Evolutionary conservation across 2,329 filamentous ascomycete genomes (phyloP), one percentile per base, ranked within the genome.

Genomic region (Grosmannia huntii): DNA sequence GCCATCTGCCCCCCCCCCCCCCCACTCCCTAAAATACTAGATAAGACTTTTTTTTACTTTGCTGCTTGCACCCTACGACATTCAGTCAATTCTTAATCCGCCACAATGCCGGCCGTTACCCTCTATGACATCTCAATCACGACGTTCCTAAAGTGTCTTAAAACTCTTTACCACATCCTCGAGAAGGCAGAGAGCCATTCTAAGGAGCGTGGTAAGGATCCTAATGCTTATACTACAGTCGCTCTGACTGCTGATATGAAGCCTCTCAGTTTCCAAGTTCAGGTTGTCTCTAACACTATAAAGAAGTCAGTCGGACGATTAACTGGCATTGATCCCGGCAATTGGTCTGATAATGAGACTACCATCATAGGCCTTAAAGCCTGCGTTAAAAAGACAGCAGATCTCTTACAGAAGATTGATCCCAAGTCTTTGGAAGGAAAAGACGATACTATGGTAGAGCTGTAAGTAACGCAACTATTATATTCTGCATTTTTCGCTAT

Each of bases 241-340:
- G 60, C 64, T 4, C 65, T 74, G 2, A 48, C 59, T 49, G 64
- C 67, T 2, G 71, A 72, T 65, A 73, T 73, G 68, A 61, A 64
- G 16, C 69, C 70, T 16, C 65, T 74, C 23, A 61, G 55, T 41
- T 70, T 70, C 64, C 71, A 74, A 59, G 63, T 73, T 16, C 65
- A 68, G 56, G 62, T 65, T 33, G 66, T 64, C 9, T 67, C 66
- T 56, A 67, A 68, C 61, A 66, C 64, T 0, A 63, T 63, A 62
- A 67, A 66, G 62, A 65, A 66, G 56, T 59, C 62, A 46, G 48
- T 72, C 38, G 61, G 63, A 61, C 64, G 65, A 44, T 53, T 72
- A 31, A 65, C 64, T 1, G 66, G 66, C 52, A 52, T 56, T 23
- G 57, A 64, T 3, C 27, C 62, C 16, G 64, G 63, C 41, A 61